A percentile compares a stretch with the other conserved stretches of the same genome.
phyloP scores from a whole-genome alignment of 2,329 filamentous ascomycete genomes.

The Colletotrichum musae region DNA sequence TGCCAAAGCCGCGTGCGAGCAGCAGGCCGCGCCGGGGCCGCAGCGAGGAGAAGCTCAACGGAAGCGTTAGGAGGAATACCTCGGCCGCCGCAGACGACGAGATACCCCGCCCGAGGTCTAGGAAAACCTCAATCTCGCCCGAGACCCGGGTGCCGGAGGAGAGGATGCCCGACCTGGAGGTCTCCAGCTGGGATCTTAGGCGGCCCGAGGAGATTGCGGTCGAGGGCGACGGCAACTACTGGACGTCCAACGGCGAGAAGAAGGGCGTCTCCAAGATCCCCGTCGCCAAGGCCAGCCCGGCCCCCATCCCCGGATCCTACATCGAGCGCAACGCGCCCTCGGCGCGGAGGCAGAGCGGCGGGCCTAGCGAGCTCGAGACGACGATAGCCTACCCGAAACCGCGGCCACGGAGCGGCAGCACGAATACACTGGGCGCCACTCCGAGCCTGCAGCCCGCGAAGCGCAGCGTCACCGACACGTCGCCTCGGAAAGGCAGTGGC shows the following conservation, averaged over 20 bases:
- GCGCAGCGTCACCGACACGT: conserved; percentile 63
- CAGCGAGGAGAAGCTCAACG: conserved; percentile 53
- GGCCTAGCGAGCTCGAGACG: conserved; percentile 66
- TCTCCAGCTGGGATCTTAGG: conserved; percentile 78
- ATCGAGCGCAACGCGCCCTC: conserved; percentile 82
- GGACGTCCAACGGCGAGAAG: conserved; percentile 64
- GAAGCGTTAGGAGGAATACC: conserved; percentile 49
- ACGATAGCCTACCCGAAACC: conserved; percentile 72
- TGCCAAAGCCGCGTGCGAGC: conserved; percentile 68
- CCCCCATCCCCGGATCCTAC: conserved; percentile 79
- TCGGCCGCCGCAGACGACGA: conserved; percentile 35
- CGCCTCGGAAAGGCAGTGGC: conserved; percentile 64
- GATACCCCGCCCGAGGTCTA: conserved; percentile 43
- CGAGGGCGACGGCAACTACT: conserved; percentile 67
- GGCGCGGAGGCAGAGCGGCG: conserved; percentile 71
- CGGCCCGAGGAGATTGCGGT: conserved; percentile 83
- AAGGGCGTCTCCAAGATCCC: conserved; percentile 82
- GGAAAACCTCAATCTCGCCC: conserved; percentile 62
- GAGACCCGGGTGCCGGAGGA: conserved; percentile 56
- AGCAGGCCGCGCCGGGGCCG: conserved; percentile 64
- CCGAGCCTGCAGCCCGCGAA: conserved; percentile 51
- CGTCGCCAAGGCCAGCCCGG: conserved; percentile 83
- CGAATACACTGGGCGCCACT: conserved; percentile 63
- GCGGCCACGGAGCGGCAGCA: conserved; percentile 79
- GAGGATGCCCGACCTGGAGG: conserved; percentile 55